Conservation (phyloP, 352 stramenopile genomes). For the Plasmopara viticola region DNA sequence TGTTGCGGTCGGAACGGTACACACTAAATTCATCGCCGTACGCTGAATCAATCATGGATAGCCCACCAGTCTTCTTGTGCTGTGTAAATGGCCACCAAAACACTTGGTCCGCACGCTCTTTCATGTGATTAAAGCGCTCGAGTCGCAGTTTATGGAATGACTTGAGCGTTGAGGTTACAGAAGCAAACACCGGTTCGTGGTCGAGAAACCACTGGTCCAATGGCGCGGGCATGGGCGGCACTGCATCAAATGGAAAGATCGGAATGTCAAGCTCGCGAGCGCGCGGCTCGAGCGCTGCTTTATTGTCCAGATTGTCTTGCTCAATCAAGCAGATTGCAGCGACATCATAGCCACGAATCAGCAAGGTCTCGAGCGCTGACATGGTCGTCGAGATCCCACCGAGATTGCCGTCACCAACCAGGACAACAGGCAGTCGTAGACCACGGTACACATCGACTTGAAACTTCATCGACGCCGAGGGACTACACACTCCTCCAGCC, state of each 20-base stretch:
- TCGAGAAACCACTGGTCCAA: slow-evolving; percentile 61
- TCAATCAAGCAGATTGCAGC: slow-evolving; percentile 79
- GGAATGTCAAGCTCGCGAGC: slow-evolving; percentile 63
- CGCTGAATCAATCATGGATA: slow-evolving; percentile 87
- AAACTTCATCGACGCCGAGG: slow-evolving; percentile 72
- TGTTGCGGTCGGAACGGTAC: slow-evolving; percentile 42
- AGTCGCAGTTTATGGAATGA: slow-evolving; percentile 53
- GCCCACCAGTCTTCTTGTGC: slow-evolving; percentile 75
- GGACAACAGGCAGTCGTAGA: slow-evolving; percentile 85
- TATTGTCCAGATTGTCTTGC: slow-evolving; percentile 64
- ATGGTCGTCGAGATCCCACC: slow-evolving; percentile 94
- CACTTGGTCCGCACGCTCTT: slow-evolving; percentile 52
- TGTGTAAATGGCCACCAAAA: slow-evolving; percentile 94
- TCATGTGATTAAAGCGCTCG: slow-evolving; percentile 48
- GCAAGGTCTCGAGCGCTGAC: slow-evolving; percentile 88
- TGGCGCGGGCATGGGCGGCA: slow-evolving; percentile 71
- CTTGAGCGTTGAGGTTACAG: slow-evolving; percentile 43
- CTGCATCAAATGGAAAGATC: slow-evolving; percentile 61
- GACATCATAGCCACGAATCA: slow-evolving; percentile 89
- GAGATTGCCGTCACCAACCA: slow-evolving; percentile 95
- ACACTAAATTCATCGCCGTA: slow-evolving; percentile 83
- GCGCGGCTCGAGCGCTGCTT: slow-evolving; percentile 50
- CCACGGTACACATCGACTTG: slow-evolving; percentile 93
- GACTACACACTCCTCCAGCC: slow-evolving; percentile 92
- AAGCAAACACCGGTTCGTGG: slow-evolving; percentile 43